Percentiles rank a stretch among this genome's conserved stretches.
Evolutionary conservation across 176 grass and related monocot genomes (phyloP).

Genomic region (Canna indica): DNA sequence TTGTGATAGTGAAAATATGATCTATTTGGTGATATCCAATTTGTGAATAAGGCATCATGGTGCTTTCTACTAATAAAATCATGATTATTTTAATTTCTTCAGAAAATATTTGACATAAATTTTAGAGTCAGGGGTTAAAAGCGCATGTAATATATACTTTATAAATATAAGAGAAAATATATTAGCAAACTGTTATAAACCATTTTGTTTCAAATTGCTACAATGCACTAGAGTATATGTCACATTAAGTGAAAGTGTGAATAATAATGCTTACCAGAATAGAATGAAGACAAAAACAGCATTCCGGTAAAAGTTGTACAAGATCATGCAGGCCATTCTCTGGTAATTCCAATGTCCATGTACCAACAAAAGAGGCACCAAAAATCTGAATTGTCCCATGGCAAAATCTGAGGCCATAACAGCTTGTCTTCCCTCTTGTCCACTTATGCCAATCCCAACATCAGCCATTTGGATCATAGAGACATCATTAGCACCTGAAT

Average conservation of each 20-base stretch:
- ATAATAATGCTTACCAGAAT: constrained; percentile 61
- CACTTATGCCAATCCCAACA: constrained; percentile 90
- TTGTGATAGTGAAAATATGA: no score
- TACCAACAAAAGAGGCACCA: constrained; percentile 74
- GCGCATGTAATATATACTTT: no score
- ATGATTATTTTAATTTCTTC: no score
- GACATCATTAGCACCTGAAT: constrained; percentile 94
- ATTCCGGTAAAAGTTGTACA: constrained; percentile 98
- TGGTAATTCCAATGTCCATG: constrained; percentile 99
- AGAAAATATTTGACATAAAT: no score
- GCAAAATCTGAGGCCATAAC: constrained; percentile 99
- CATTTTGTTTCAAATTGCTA: no score
- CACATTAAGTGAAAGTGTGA: neutral
- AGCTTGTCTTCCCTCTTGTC: constrained; percentile 94
- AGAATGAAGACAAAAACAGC: constrained; percentile 91
- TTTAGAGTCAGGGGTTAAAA: no score
- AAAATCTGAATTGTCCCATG: constrained; percentile 94
- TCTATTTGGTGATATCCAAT: no score
- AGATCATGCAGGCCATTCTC: constrained; percentile 94
- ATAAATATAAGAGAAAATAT: no score
- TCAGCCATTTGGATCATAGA: constrained; percentile 99
- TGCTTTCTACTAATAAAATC: no score
- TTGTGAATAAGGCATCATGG: no score
- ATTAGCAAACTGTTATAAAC: no score
- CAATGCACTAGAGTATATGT: neutral